phyloP scores from a whole-genome alignment of 495 filamentous ascomycete genomes.

The Aspergillus incahuasiensis region DNA sequence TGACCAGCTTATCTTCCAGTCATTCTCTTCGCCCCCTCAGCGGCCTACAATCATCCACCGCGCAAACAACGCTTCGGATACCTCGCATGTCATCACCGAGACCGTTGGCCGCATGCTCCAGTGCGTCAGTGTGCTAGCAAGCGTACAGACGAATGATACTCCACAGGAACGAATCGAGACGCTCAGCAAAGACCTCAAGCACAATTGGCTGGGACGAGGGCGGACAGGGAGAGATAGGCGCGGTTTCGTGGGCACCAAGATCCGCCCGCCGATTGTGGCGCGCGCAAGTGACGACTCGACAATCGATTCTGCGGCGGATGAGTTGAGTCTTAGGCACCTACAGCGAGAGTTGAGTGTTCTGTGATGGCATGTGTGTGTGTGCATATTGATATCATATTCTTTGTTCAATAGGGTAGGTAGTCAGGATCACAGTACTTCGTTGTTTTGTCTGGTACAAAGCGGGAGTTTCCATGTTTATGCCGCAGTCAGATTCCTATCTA shows the following conservation, averaged over 20 bases:
- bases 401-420: too few species aligned
- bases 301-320: constrained; percentile 13
- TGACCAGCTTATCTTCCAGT: constrained; percentile 45
- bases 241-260: constrained; percentile 75
- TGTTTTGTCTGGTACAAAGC: constrained; percentile 17
- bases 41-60: constrained; percentile 41
- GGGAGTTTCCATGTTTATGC: not conserved
- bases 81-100: constrained; percentile 80
- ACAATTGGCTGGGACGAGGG: constrained; percentile 93
- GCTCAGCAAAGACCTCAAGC: constrained; percentile 77
- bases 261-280: constrained; percentile 37
- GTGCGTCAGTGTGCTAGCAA: constrained; percentile 85
- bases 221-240: constrained; percentile 83
- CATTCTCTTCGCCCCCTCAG: constrained; percentile 48
- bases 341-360: constrained; percentile 33
- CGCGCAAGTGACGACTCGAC: constrained; percentile 20
- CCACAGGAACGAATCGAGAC: constrained; percentile 75
- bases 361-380: too few species aligned
- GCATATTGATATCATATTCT: constrained; percentile 1
- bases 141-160: constrained; percentile 67
- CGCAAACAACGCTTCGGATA: constrained; percentile 42
- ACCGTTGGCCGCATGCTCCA: constrained; percentile 95
- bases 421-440: constrained; percentile 10
- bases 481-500: not conserved
- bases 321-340: constrained; percentile 6